phyloP scores from a whole-genome alignment of 2,329 filamentous ascomycete genomes.

The Conoideocrella luteorostrata region DNA sequence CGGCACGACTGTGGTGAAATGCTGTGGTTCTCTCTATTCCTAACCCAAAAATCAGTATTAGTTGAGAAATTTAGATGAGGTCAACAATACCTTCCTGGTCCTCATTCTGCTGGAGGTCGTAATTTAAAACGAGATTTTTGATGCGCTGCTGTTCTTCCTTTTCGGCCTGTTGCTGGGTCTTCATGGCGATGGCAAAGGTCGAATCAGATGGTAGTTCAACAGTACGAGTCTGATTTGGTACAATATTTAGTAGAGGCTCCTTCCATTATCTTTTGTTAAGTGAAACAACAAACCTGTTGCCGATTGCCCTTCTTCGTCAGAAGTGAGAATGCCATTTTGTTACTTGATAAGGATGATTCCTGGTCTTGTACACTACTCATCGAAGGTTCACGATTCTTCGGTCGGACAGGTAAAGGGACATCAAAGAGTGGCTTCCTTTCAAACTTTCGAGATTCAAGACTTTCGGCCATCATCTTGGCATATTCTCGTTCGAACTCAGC shows the following conservation, averaged over 20 bases:
- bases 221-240: slow-evolving; percentile 64
- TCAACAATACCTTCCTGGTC: slow-evolving; percentile 67
- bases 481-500: slow-evolving; percentile 97
- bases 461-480: slow-evolving; percentile 97
- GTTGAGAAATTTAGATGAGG: not conserved
- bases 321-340: slow-evolving; percentile 93
- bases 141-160: slow-evolving; percentile 96
- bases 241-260: not conserved
- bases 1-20: slow-evolving; percentile 48
- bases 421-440: slow-evolving; percentile 93
- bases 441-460: slow-evolving; percentile 89
- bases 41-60: slow-evolving; percentile 22
- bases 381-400: slow-evolving; percentile 55
- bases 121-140: slow-evolving; percentile 95
- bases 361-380: slow-evolving; percentile 21
- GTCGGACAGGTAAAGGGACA: slow-evolving; percentile 88
- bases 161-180: slow-evolving; percentile 88
- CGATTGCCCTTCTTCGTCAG: slow-evolving; percentile 94
- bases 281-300: slow-evolving; percentile 60
- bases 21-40: slow-evolving; percentile 43
- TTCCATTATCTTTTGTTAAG: not conserved
- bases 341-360: slow-evolving; percentile 17
- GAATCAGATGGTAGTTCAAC: slow-evolving; percentile 89
- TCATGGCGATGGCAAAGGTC: slow-evolving; percentile 93
- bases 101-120: slow-evolving; percentile 82